phyloP scores from a whole-genome alignment of 2,329 filamentous ascomycete genomes.

The Stagonosporopsis chrysanthemi region DNA sequence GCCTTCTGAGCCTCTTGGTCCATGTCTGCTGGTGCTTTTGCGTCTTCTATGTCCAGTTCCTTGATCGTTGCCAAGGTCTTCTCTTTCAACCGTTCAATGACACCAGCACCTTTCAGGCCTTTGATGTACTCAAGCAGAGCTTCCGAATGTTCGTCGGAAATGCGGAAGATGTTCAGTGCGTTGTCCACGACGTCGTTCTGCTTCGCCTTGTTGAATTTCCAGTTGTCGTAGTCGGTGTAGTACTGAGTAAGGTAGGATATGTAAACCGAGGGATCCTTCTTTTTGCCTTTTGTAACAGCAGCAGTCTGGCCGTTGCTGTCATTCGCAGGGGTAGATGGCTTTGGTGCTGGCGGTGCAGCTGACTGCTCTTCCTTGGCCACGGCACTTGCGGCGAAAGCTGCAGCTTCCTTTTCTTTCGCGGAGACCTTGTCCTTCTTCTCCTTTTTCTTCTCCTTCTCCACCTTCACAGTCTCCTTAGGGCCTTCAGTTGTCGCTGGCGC shows the following conservation, averaged over 20 bases:
- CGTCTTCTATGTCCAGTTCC: conserved; percentile 54
- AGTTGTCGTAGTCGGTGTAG: conserved; percentile 71
- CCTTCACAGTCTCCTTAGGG: conserved; percentile 31
- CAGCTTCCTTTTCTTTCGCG: conserved; percentile 22
- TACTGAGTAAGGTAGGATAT: conserved; percentile 81
- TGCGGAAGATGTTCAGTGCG: conserved; percentile 73
- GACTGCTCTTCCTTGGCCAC: conserved; percentile 11
- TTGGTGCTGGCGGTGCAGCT: conserved; percentile 1
- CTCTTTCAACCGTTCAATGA: conserved; percentile 70
- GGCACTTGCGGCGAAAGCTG: conserved; percentile 15
- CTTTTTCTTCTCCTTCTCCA: conserved; percentile 24
- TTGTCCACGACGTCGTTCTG: conserved; percentile 87
- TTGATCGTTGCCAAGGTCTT: conserved; percentile 69
- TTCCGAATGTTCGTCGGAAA: conserved; percentile 74
- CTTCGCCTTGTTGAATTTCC: conserved; percentile 97
- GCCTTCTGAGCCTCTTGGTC: conserved; percentile 44
- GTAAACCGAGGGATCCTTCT: conserved; percentile 67
- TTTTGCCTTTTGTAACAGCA: conserved; percentile 32
- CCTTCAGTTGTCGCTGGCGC: conserved; percentile 28
- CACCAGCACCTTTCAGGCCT: conserved; percentile 77
- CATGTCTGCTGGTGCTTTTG: conserved; percentile 42
- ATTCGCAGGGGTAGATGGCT: conserved; percentile 2
- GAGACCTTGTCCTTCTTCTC: conserved; percentile 24
- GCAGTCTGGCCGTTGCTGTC: conserved; percentile 6
- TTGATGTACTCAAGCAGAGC: conserved; percentile 79